These are phyloP conservation scores for Acanthamoeba castellanii DNA, from an alignment of 208 protist genomes.

Conservation along the genomic window DNA sequence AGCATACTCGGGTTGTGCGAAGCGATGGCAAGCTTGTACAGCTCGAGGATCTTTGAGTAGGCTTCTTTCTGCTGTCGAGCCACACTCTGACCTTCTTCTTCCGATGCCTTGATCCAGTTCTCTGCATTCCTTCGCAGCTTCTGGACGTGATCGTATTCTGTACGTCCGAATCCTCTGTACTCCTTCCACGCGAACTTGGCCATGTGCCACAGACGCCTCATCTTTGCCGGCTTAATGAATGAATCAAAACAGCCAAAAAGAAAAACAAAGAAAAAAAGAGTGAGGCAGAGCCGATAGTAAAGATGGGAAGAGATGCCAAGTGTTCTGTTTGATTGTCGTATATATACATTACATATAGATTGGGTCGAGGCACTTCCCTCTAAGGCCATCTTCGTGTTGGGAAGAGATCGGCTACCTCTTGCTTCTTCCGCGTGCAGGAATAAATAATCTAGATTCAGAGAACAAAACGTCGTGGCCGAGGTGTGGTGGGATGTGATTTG, in stretches of 20 bases:
- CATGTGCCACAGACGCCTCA: conserved; percentile 40
- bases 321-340: not conserved
- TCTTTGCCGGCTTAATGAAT: not conserved
- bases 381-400: not conserved
- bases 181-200: not conserved
- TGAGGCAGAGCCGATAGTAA: not conserved
- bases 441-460: conserved; percentile 35
- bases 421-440: not conserved
- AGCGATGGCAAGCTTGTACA: not conserved
- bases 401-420: not conserved
- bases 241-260: too few relatives aligned
- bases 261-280: not conserved
- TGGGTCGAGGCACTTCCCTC: not conserved
- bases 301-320: not conserved
- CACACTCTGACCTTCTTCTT: not conserved
- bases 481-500: not conserved
- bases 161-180: not conserved
- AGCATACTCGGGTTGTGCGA: not conserved
- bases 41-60: not conserved
- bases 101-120: not conserved
- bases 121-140: not conserved
- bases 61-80: not conserved
- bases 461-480: not conserved
- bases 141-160: conserved; percentile 1
- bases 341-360: conserved; percentile 49